Conservation (phyloP, 306 rosid genomes). For the Cyamopsis tetragonoloba region DNA sequence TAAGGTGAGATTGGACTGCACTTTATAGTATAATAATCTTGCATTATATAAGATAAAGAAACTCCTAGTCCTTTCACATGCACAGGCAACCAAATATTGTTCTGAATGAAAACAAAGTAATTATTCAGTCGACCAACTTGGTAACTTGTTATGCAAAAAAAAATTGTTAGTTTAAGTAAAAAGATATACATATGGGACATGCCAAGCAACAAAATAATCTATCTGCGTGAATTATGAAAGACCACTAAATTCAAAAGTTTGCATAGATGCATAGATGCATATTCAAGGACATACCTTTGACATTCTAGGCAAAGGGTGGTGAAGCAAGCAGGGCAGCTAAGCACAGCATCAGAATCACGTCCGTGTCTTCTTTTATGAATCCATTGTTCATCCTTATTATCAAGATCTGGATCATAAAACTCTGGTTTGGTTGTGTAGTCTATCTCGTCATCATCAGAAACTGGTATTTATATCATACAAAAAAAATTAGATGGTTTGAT, state of each 20-base stretch:
- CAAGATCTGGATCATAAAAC: conserved; percentile 67
- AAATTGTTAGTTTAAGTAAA: neutral
- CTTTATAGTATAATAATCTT: neutral
- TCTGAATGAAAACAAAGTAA: neutral
- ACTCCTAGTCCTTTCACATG: neutral
- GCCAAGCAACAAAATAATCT: neutral
- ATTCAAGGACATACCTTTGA: conserved; percentile 52
- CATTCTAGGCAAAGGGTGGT: conserved; percentile 78
- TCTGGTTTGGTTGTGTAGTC: conserved; percentile 82
- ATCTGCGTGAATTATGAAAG: neutral
- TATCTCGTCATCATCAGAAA: conserved; percentile 79
- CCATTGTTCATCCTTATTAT: conserved; percentile 68
- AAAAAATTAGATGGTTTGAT: neutral
- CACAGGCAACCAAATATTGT: conserved; percentile 5
- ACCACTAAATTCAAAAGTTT: neutral
- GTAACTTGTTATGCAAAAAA: neutral
- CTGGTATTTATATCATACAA: conserved; percentile 38
- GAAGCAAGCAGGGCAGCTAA: conserved; percentile 84
- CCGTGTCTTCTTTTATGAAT: conserved; percentile 59
- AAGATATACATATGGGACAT: neutral
- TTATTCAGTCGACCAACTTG: neutral
- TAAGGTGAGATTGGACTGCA: neutral
- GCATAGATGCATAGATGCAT: neutral
- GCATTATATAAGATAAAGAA: neutral
- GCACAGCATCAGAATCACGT: conserved; percentile 62